Evolutionary conservation across 768 basidiomycete genomes (phyloP).

Genomic region (Neoboletus magnificus): DNA sequence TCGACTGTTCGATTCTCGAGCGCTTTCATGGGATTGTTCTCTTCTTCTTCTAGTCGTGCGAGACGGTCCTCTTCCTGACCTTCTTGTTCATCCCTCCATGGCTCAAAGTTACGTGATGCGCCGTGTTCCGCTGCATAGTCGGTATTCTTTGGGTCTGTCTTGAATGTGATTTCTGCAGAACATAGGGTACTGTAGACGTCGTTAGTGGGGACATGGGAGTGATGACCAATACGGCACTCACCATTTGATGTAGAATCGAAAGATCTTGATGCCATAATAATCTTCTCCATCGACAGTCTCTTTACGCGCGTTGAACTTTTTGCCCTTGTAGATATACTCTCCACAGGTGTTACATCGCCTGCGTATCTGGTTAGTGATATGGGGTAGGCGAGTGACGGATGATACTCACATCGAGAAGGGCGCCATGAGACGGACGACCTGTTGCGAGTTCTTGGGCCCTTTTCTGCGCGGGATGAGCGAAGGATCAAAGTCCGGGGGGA

Average conservation of each 20-base stretch:
- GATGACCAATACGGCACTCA: conserved; percentile 31
- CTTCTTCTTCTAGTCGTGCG: conserved; percentile 84
- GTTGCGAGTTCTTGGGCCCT: conserved; percentile 90
- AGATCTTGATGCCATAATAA: conserved; percentile 97
- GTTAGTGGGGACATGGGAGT: conserved; percentile 11
- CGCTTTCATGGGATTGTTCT: conserved; percentile 96
- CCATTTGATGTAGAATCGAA: conserved; percentile 93
- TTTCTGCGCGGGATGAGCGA: conserved; percentile 91
- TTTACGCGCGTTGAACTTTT: conserved; percentile 99
- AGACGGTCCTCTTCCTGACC: conserved; percentile 81
- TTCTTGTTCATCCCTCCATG: conserved; percentile 83
- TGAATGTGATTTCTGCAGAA: conserved; percentile 98
- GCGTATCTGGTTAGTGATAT: conserved; percentile 6
- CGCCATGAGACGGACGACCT: conserved; percentile 98
- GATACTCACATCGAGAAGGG: conserved; percentile 89
- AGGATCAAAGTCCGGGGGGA: conserved; percentile 98
- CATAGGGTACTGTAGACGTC: conserved; percentile 69
- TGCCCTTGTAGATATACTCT: conserved; percentile 98
- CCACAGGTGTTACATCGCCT: conserved; percentile 96
- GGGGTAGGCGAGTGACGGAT: background rate
- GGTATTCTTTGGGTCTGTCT: conserved; percentile 98
- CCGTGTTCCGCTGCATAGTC: conserved; percentile 94
- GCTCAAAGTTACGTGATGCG: conserved; percentile 96
- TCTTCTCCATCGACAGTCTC: conserved; percentile 97
- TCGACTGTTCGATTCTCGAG: conserved; percentile 91